phyloP scores from a whole-genome alignment of 2,329 filamentous ascomycete species.

The Camptophora hylomeconis region DNA sequence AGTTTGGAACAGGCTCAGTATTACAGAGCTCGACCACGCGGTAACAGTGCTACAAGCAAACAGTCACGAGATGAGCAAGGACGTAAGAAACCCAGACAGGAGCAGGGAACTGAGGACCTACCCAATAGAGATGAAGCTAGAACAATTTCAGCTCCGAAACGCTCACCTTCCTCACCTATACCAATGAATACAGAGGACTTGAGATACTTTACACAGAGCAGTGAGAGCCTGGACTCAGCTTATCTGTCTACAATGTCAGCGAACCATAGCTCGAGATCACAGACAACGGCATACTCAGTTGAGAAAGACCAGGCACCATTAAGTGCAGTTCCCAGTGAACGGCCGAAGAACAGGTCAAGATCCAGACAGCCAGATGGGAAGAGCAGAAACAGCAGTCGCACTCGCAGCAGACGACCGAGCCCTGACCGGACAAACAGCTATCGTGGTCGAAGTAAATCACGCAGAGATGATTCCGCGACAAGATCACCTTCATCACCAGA shows the following conservation, averaged over 20 bases:
- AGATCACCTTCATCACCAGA: conserved; percentile 71
- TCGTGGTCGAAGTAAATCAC: conserved; percentile 51
- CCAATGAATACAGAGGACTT: conserved; percentile 89
- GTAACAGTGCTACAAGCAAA: conserved; percentile 24
- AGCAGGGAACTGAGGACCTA: conserved; percentile 47
- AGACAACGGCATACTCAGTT: conserved; percentile 4
- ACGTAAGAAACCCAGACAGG: conserved; percentile 34
- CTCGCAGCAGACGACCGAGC: conserved; percentile 3
- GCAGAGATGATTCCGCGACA: conserved; percentile 44
- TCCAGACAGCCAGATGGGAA: conserved; percentile 18
- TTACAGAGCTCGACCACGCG: conserved; percentile 39
- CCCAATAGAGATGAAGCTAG: conserved; percentile 54
- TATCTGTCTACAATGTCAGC: conserved; percentile 20
- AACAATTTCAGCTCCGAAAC: conserved; percentile 58
- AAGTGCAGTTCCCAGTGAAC: conserved; percentile 11
- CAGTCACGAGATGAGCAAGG: conserved; percentile 34
- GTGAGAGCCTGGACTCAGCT: conserved; percentile 36
- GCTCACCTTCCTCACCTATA: conserved; percentile 81
- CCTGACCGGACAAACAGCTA: too few relatives aligned
- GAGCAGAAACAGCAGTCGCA: conserved; percentile 27
- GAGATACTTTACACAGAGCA: conserved; percentile 29
- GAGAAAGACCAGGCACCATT: conserved; percentile 3
- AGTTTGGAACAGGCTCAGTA: conserved; percentile 67
- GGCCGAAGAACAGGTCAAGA: conserved; percentile 26
- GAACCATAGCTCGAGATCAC: conserved; percentile 10